Base-by-base conservation (phyloP, 441 rosid genomes). In the Erysimum cheiri region DNA sequence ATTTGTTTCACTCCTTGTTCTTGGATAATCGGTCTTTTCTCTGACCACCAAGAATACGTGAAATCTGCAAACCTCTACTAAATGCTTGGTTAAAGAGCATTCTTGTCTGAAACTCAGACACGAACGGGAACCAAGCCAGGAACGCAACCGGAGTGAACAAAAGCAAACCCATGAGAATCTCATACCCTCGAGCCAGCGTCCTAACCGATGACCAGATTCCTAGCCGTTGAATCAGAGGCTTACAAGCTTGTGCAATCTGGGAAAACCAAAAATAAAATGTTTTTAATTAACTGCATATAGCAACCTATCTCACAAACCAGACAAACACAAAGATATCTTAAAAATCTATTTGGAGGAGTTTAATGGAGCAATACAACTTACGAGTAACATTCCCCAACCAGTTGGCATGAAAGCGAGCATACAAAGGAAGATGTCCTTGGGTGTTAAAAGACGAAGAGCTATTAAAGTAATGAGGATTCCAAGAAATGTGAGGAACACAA, bases 31-130 rank as follows among this genome's bases (percentile, higher is more conserved):
- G 82, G 67, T 87, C 91, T 72, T 83, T 86, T 74, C 82, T 56
- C 22, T 80, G 85, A 47, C 98, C 97, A 29, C 90, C 91, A 56
- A 93, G 97, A 63, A 93, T 86, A 79, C 93, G 95, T 7, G 91
- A 93, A 60, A 91, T 91, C 84, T 88, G 96, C 44, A 93, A 81
- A 58, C 97, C 97, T 84, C 98, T 81, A 73, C 98, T 91, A 81
- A 93, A 89, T 46, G 98, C 98, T 81, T 93, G 97, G 85, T 93
- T 93, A 85, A 93, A 93, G 35, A 93, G 90, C 91, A 93, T 85
- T 44, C 98, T 88, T 6, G 96, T 87, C 73, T 93, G 98, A 79
- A 93, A 91, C 80, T 87, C 94, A 0, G 97, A 89, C 43, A 93
- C 92, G 46, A 88, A 88, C 5, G 98, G 98, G 80, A 93, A 91